Evolutionary conservation across 2,329 filamentous ascomycete genomes (phyloP).

Genomic region (Colletotrichum zoysiae): DNA sequence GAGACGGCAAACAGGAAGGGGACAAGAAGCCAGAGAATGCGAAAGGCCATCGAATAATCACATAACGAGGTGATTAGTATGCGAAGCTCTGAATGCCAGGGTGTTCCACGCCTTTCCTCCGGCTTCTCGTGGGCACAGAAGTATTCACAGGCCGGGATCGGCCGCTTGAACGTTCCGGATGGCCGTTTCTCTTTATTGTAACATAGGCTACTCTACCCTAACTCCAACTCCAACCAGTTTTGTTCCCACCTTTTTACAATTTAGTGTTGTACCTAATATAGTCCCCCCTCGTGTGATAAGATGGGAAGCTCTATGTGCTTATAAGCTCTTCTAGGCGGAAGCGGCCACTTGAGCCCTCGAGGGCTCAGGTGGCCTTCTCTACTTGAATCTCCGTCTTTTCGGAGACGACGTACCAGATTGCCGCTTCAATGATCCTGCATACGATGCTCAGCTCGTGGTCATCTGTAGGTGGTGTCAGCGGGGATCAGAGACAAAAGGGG

Average conservation of each 20-base stretch:
- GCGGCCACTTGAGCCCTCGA: background rate
- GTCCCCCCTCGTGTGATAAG: background rate
- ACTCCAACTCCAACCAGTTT: background rate
- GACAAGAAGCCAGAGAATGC: background rate
- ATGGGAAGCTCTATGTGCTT: slow-evolving; percentile 1
- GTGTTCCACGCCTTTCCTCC: background rate
- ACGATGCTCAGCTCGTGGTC: slow-evolving; percentile 76
- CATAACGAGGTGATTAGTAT: too few relatives aligned
- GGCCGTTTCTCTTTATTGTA: background rate
- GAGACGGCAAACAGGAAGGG: background rate
- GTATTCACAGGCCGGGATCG: too few relatives aligned
- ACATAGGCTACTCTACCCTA: background rate
- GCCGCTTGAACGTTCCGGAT: too few relatives aligned
- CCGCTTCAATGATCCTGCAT: slow-evolving; percentile 78
- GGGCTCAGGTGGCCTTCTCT: slow-evolving; percentile 31
- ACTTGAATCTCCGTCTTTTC: slow-evolving; percentile 57
- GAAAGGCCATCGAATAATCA: background rate
- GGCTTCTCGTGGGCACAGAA: background rate
- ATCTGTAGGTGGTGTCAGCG: slow-evolving; percentile 52
- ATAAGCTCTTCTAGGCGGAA: slow-evolving; percentile 29
- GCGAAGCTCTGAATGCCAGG: background rate
- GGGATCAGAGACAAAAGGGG: background rate
- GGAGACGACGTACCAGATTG: slow-evolving; percentile 74
- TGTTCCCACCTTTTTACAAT: background rate
- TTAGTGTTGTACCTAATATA: background rate